Base-by-base conservation (phyloP, 1,139 yeast genomes). In the Pichia sp. region DNA sequence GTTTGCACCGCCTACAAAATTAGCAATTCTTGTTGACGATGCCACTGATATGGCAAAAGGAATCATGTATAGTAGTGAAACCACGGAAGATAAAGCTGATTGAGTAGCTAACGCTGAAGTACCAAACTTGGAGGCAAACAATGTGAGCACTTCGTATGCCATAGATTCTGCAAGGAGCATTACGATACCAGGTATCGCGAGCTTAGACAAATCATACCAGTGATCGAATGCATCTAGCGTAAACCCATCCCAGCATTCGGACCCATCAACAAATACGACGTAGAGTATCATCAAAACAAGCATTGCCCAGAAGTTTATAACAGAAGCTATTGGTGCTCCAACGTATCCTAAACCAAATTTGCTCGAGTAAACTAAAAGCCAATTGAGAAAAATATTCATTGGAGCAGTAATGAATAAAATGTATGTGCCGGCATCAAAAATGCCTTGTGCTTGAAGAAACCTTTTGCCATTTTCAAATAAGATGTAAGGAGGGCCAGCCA, bases 1-100 rank as follows among this genome's bases (percentile, higher is more conserved):
- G 60, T 87, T 82, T 48, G 78, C 82, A 0, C 93, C 95, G 4
- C 97, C 97, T 52, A 90, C 79, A 61, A 85, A 88, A 65, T 85
- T 88, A 42, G 96, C 96, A 47, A 89, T 84, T 68, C 97, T 75
- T 0, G 96, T 89, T 0, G 95, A 84, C 0, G 91, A 76, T 0
- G 96, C 95, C 47, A 89, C 89, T 41, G 96, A 85, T 4, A 88
- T 80, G 0, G 96, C 93, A 73, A 90, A 90, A 13, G 96, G 96
- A 13, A 87, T 76, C 85, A 88, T 90, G 62, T 87, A 90, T 1
- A 89, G 73, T 50, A 90, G 71, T 1, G 95, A 85, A 0, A 93
- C 91, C 49, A 88, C 75, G 3, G 95, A 85, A 4, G 95, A 83
- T 0, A 87, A 83, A 0, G 95, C 91, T 46, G 95, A 85, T 67